Conservation (phyloP, 148 eudicot species). For the Pouteria glomerata region DNA sequence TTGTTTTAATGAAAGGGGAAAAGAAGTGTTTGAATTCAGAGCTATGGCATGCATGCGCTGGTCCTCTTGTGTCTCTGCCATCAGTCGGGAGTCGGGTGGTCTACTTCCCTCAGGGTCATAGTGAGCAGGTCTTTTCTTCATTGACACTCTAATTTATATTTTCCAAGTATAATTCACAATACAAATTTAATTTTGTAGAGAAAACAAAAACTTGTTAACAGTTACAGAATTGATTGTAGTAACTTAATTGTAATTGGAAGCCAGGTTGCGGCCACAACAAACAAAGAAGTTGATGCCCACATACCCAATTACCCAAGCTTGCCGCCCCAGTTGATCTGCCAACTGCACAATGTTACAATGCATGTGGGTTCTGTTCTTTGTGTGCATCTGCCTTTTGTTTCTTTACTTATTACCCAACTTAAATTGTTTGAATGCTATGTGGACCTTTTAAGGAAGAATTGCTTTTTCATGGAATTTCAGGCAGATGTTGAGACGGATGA, state of each 20-base stretch:
- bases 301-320: conserved; percentile 90
- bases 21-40: conserved; percentile 91
- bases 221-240: no score
- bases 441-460: background rate
- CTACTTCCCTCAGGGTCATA: conserved; percentile 97
- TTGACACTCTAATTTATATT: background rate
- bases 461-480: conserved; percentile 36
- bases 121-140: conserved; percentile 72
- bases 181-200: background rate
- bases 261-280: conserved; percentile 97
- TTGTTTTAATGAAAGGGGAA: conserved; percentile 42
- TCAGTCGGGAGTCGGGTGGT: conserved; percentile 86
- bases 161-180: background rate
- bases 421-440: background rate
- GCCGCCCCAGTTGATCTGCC: conserved; percentile 93
- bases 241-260: conserved; percentile 13
- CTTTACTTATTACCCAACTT: background rate
- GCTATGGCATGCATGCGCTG: conserved; percentile 99
- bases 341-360: conserved; percentile 98
- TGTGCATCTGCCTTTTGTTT: background rate
- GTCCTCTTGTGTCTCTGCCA: conserved; percentile 86
- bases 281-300: conserved; percentile 82
- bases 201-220: no score
- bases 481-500: conserved; percentile 98
- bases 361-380: conserved; percentile 64